A percentile compares a stretch with the other conserved stretches of the same genome.
Conservation (phyloP, 306 rosid species). For the Astragalus membranaceus region DNA sequence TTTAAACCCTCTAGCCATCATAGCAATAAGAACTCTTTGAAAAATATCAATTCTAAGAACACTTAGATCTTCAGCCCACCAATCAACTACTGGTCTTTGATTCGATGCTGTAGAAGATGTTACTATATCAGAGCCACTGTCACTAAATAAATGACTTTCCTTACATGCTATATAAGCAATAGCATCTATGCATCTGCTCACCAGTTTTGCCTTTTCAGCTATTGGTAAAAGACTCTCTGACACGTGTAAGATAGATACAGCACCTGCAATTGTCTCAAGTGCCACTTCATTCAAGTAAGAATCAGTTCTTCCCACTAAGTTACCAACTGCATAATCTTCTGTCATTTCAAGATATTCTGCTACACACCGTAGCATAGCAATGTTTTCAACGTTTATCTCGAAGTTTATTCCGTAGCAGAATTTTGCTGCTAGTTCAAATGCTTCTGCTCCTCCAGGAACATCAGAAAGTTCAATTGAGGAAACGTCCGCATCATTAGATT, state of each 20-base stretch:
- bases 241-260: conserved; percentile 57
- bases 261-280: conserved; percentile 60
- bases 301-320: conserved; percentile 73
- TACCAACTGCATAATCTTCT: conserved; percentile 73
- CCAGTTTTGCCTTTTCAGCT: conserved; percentile 72
- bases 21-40: conserved; percentile 82
- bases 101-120: conserved; percentile 37
- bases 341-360: conserved; percentile 96
- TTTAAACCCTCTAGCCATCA: conserved; percentile 92
- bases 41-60: conserved; percentile 88
- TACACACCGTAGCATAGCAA: conserved; percentile 67
- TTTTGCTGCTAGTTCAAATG: conserved; percentile 87
- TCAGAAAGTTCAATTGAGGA: conserved; percentile 50
- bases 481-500: conserved; percentile 58
- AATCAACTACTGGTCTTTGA: conserved; percentile 58
- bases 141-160: conserved; percentile 60
- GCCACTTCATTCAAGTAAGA: conserved; percentile 82
- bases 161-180: conserved; percentile 72
- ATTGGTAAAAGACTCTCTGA: conserved; percentile 64
- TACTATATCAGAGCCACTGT: conserved; percentile 31
- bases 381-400: conserved; percentile 71
- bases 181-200: conserved; percentile 75
- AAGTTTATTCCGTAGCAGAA: conserved; percentile 97
- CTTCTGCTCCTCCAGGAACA: conserved; percentile 88
- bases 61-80: conserved; percentile 98